Conservation (phyloP, 371 early-diverging fungal genomes). For the Batkoa obscura region DNA sequence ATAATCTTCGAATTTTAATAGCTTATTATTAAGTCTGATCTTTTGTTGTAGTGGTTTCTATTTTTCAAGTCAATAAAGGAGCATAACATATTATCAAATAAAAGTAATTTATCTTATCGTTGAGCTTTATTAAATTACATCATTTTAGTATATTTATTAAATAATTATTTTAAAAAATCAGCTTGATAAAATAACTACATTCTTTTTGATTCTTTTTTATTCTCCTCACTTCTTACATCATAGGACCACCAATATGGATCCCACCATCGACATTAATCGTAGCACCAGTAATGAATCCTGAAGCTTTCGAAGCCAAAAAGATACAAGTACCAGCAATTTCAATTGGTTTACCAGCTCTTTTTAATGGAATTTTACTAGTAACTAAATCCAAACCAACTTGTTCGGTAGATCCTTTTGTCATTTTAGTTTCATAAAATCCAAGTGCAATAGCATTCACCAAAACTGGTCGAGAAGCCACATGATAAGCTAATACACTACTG, state of each 20-base stretch:
- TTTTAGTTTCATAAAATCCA: conserved; percentile 72
- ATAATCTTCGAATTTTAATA: too few relatives aligned
- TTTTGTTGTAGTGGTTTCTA: too few relatives aligned
- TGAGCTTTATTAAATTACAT: too few relatives aligned
- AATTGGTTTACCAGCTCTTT: conserved; percentile 59
- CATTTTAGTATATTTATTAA: too few relatives aligned
- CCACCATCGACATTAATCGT: conserved; percentile 75
- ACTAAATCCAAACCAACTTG: background rate
- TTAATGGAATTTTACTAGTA: conserved; percentile 27
- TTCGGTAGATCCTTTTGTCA: conserved; percentile 41
- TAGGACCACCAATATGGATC: conserved; percentile 7
- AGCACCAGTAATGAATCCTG: conserved; percentile 63
- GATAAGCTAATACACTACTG: conserved; percentile 43
- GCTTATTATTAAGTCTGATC: too few relatives aligned
- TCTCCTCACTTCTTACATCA: background rate
- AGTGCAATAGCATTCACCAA: conserved; percentile 86
- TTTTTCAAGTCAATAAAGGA: too few relatives aligned
- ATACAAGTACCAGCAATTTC: conserved; percentile 77
- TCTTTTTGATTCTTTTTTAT: too few relatives aligned
- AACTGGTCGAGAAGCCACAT: conserved; percentile 39
- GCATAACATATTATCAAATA: too few relatives aligned
- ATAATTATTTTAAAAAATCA: too few relatives aligned
- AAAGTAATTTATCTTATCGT: too few relatives aligned
- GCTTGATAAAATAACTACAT: too few relatives aligned
- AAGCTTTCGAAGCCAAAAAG: conserved; percentile 51